These are phyloP conservation scores for Trametes cubensis DNA, from an alignment of 768 basidiomycete species.

Conservation along the genomic window DNA sequence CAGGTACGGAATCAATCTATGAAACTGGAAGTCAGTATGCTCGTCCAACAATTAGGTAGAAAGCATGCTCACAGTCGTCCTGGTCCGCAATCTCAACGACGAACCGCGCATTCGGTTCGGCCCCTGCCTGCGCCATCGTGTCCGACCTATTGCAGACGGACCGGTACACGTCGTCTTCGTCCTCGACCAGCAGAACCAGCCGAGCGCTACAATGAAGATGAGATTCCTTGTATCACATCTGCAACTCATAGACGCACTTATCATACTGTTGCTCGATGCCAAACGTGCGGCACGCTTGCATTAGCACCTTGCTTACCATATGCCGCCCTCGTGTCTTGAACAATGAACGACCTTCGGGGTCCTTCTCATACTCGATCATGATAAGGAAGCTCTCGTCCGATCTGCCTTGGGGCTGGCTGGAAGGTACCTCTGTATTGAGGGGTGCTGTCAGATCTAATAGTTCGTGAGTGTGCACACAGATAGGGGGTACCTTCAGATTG, in stretches of 20 bases:
- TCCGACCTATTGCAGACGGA: constrained; percentile 19
- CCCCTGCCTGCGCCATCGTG: constrained; percentile 27
- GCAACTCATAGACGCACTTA: constrained; percentile 14
- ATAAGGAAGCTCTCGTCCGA: constrained; percentile 27
- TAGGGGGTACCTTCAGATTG: not conserved
- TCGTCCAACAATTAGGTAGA: not conserved
- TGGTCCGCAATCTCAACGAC: constrained; percentile 18
- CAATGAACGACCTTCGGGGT: constrained; percentile 26
- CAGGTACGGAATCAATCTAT: too few species aligned
- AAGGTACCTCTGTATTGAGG: not conserved
- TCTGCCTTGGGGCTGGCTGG: not conserved
- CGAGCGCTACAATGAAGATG: constrained; percentile 4
- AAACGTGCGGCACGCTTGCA: constrained; percentile 45
- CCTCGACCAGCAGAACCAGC: constrained; percentile 20
- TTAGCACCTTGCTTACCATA: constrained; percentile 43
- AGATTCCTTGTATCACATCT: too few species aligned
- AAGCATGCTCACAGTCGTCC: constrained; percentile 1
- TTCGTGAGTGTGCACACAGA: not conserved
- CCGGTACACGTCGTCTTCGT: constrained; percentile 19
- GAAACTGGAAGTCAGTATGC: too few species aligned
- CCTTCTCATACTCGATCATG: constrained; percentile 25
- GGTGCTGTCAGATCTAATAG: not conserved
- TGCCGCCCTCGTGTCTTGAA: constrained; percentile 51
- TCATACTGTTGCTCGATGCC: constrained; percentile 33
- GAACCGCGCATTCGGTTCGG: constrained; percentile 22